Conservation (phyloP, 2,329 filamentous ascomycete genomes). For the Aspergillus sp. region DNA sequence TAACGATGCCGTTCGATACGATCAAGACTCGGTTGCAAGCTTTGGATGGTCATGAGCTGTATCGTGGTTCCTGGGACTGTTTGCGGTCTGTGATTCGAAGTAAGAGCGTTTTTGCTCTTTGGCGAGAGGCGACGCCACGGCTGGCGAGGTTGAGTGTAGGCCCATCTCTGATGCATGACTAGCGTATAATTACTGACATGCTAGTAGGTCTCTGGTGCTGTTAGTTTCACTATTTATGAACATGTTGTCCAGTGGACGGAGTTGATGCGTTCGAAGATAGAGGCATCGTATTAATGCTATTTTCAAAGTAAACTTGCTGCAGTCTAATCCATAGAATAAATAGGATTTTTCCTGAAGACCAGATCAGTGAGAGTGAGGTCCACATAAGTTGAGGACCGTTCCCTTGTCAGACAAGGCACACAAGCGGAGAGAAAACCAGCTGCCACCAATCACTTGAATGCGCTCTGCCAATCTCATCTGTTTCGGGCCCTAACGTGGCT, state of each 20-base stretch:
- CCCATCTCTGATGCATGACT: not conserved
- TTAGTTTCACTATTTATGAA: slow-evolving; percentile 12
- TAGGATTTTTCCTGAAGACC: no score
- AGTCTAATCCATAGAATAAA: no score
- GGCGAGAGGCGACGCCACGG: slow-evolving; percentile 52
- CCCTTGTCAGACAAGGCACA: no score
- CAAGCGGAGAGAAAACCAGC: no score
- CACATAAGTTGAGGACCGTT: no score
- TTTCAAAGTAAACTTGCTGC: no score
- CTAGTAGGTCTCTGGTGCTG: slow-evolving; percentile 8
- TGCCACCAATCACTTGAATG: no score
- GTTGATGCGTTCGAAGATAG: no score
- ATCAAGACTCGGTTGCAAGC: slow-evolving; percentile 41
- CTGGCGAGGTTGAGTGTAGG: slow-evolving; percentile 11
- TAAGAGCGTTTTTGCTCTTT: slow-evolving; percentile 53
- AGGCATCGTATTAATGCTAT: no score
- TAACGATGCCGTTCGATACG: slow-evolving; percentile 40
- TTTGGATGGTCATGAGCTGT: slow-evolving; percentile 45
- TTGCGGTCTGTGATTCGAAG: slow-evolving; percentile 26
- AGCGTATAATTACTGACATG: not conserved
- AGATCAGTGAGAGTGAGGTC: no score
- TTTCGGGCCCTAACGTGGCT: no score
- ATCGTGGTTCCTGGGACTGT: slow-evolving; percentile 34
- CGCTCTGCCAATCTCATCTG: no score
- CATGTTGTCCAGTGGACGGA: slow-evolving; percentile 7